Evolutionary conservation across 495 filamentous ascomycete species (phyloP).

Genomic region (Penicillium crystallinum): DNA sequence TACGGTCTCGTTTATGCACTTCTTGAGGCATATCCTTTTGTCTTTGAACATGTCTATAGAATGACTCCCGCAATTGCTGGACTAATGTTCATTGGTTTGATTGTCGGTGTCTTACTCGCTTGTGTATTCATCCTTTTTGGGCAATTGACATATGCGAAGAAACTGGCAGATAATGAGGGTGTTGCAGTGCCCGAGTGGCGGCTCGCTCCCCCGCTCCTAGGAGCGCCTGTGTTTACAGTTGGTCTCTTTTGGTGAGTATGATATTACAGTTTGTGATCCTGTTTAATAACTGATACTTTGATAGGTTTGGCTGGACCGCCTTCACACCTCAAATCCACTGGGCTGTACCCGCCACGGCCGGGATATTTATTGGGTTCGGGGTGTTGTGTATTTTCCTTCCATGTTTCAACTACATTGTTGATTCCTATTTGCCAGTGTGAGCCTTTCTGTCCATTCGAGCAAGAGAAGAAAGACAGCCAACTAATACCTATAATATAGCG

Average conservation of each 20-base stretch:
- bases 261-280: background rate
- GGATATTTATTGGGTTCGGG: conserved; percentile 31
- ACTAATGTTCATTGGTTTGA: conserved; percentile 36
- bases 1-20: conserved; percentile 43
- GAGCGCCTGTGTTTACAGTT: conserved; percentile 44
- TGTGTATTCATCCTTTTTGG: conserved; percentile 24
- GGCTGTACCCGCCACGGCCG: conserved; percentile 30
- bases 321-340: conserved; percentile 31
- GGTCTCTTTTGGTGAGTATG: conserved; percentile 50
- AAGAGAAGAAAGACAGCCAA: background rate
- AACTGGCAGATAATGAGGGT: conserved; percentile 27
- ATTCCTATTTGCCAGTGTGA: conserved; percentile 56
- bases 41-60: conserved; percentile 34
- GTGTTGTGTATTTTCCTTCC: conserved; percentile 36
- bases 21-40: conserved; percentile 39
- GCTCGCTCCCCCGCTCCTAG: conserved; percentile 42
- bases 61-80: conserved; percentile 34
- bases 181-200: conserved; percentile 39
- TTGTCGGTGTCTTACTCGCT: conserved; percentile 30
- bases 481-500: conserved; percentile 34
- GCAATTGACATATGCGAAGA: conserved; percentile 26
- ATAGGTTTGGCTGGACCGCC: conserved; percentile 42
- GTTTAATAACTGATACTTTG: background rate
- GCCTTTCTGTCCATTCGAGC: conserved; percentile 24
- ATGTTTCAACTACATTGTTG: conserved; percentile 39